Evolutionary conservation across 345 rosid species (phyloP).

Genomic region (Dimocarpus longan): DNA sequence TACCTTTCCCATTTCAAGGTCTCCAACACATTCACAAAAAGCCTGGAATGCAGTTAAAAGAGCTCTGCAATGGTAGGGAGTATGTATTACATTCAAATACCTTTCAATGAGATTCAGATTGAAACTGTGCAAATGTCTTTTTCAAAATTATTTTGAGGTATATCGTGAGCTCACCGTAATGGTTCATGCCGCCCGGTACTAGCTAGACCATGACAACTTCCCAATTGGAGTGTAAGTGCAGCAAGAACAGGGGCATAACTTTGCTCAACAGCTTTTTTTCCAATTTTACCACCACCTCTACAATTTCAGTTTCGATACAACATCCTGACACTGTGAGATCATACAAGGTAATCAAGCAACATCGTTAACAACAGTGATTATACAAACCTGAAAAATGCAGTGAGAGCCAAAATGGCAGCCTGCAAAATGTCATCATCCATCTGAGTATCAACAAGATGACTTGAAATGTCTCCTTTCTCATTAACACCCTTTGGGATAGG

Average conservation of each 20-base stretch:
- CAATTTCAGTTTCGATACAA: slow-evolving; percentile 29
- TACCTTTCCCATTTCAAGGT: slow-evolving; percentile 99
- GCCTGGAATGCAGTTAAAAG: slow-evolving; percentile 89
- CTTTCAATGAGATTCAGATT: not conserved
- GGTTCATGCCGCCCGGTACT: slow-evolving; percentile 85
- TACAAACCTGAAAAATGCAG: slow-evolving; percentile 84
- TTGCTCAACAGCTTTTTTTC: slow-evolving; percentile 89
- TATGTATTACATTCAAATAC: slow-evolving; percentile 10
- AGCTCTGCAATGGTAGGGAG: slow-evolving; percentile 57
- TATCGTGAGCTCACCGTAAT: slow-evolving; percentile 54
- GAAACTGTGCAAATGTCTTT: not conserved
- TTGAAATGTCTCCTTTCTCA: slow-evolving; percentile 62
- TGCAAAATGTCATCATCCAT: slow-evolving; percentile 67
- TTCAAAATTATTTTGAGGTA: not conserved
- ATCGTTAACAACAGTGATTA: slow-evolving; percentile 21
- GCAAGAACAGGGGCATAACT: slow-evolving; percentile 86
- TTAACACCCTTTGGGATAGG: slow-evolving; percentile 52
- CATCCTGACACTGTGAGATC: slow-evolving; percentile 23
- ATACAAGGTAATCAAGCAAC: slow-evolving; percentile 15
- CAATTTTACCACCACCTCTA: slow-evolving; percentile 98
- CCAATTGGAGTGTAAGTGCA: slow-evolving; percentile 85
- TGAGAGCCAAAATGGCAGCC: slow-evolving; percentile 85
- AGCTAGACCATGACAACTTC: slow-evolving; percentile 89
- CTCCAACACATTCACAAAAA: slow-evolving; percentile 98
- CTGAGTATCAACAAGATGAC: slow-evolving; percentile 50